These are phyloP conservation scores for Beauveria asiatica DNA, from an alignment of 2,329 filamentous ascomycete species.

Conservation along the genomic window DNA sequence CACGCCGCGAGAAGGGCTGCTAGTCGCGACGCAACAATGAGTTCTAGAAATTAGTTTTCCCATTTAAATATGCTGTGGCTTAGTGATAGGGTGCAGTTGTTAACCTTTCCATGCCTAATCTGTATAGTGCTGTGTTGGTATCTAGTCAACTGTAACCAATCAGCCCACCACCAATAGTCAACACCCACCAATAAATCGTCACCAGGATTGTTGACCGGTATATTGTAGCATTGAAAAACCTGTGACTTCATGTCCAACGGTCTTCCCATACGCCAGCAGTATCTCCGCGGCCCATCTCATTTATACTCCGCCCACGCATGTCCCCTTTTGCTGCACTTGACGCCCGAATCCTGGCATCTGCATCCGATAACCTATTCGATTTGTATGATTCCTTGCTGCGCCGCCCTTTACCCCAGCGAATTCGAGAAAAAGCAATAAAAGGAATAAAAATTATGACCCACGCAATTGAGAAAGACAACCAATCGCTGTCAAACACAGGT, in stretches of 20 bases:
- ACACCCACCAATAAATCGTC: not conserved
- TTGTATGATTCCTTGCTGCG: not conserved
- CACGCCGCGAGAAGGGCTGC: not conserved
- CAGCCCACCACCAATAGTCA: not conserved
- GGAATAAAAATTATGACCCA: not conserved
- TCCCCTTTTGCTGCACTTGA: not conserved
- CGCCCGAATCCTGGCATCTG: not conserved
- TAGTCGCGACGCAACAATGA: not conserved
- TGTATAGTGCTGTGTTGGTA: not conserved
- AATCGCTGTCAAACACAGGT: not conserved
- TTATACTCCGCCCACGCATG: not conserved
- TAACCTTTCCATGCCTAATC: not conserved
- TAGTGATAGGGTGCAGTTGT: not conserved
- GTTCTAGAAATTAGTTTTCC: not conserved
- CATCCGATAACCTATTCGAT: not conserved
- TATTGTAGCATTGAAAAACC: not conserved
- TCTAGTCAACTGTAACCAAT: not conserved
- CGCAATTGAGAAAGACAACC: not conserved
- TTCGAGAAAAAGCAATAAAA: not conserved
- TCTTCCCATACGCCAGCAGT: not conserved
- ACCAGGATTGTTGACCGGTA: not conserved
- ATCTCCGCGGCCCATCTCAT: not conserved
- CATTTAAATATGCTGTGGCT: not conserved
- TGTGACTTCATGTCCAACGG: not conserved
- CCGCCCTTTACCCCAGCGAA: conserved; percentile 3